Evolutionary conservation across 1,284 basidiomycete species (phyloP).

Genomic region (Heterobasidion parviporum): DNA sequence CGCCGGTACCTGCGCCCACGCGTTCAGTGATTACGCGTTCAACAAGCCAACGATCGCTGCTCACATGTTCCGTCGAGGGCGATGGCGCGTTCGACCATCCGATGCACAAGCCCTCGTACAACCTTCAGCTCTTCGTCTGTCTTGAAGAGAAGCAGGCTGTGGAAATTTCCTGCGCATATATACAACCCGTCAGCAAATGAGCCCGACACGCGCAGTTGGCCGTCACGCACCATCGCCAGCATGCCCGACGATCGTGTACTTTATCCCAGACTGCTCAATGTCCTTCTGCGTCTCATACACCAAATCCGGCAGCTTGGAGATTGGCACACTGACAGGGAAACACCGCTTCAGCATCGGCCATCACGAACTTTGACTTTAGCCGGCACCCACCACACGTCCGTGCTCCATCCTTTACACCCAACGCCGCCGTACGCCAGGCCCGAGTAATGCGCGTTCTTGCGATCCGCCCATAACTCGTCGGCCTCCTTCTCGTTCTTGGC

Average conservation of each 20-base stretch:
- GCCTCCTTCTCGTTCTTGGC: slow-evolving; percentile 66
- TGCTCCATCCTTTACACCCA: slow-evolving; percentile 64
- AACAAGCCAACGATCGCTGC: slow-evolving; percentile 12
- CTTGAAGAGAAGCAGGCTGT: slow-evolving; percentile 50
- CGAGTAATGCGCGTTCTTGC: slow-evolving; percentile 79
- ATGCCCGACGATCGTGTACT: slow-evolving; percentile 69
- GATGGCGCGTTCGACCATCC: slow-evolving; percentile 69
- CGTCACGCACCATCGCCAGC: slow-evolving; percentile 68
- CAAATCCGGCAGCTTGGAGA: slow-evolving; percentile 70
- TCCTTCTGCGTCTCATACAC: slow-evolving; percentile 75
- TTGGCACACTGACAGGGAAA: slow-evolving; percentile 52
- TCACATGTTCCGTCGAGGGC: slow-evolving; percentile 70
- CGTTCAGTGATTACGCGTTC: not conserved
- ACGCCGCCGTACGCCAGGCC: slow-evolving; percentile 55
- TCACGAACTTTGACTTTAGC: not conserved
- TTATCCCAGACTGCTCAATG: slow-evolving; percentile 47
- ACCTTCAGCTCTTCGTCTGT: slow-evolving; percentile 49
- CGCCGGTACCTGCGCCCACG: slow-evolving; percentile 52
- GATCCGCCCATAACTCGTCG: slow-evolving; percentile 72
- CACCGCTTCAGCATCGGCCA: not conserved
- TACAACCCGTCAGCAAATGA: not conserved
- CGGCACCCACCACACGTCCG: slow-evolving; percentile 68
- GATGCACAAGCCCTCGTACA: slow-evolving; percentile 46
- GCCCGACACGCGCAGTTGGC: not conserved
- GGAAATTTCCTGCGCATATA: slow-evolving; percentile 40